Evolutionary conservation across 192 early-diverging fungal genomes (phyloP).

Genomic region (Coemansia sp.): DNA sequence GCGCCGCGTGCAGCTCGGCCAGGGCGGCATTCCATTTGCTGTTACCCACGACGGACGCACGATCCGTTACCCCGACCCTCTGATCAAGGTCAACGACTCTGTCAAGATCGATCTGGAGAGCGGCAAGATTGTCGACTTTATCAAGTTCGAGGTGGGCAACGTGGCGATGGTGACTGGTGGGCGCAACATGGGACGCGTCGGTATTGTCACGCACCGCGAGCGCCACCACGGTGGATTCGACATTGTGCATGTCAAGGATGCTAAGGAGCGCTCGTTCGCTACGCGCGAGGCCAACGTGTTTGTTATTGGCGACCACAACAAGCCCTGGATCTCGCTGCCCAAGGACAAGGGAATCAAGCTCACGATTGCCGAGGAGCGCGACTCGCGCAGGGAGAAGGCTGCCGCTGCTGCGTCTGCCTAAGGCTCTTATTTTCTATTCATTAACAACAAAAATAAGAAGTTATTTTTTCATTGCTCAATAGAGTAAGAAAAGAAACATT

Average conservation of each 20-base stretch:
- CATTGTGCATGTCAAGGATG: conserved; percentile 99
- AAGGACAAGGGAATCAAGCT: conserved; percentile 99
- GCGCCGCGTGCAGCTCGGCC: conserved; percentile 89
- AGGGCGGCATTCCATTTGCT: conserved; percentile 92
- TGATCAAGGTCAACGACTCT: conserved; percentile 99
- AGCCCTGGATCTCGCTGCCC: conserved; percentile 95
- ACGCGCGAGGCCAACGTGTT: conserved; percentile 96
- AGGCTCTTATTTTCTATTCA: conserved; percentile 11
- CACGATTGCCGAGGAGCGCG: conserved; percentile 99
- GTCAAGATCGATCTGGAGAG: conserved; percentile 94
- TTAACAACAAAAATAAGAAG: no score
- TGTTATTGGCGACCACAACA: conserved; percentile 79
- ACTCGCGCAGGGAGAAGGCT: conserved; percentile 75
- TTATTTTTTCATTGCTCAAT: no score
- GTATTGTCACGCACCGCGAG: conserved; percentile 94
- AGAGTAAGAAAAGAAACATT: no score
- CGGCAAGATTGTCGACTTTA: conserved; percentile 86
- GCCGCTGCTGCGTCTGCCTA: conserved; percentile 50
- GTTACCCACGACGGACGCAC: conserved; percentile 99
- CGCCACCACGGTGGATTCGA: conserved; percentile 98
- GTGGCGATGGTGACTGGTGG: conserved; percentile 96
- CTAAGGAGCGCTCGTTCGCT: conserved; percentile 91
- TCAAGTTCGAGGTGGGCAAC: conserved; percentile 99
- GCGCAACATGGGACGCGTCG: conserved; percentile 97
- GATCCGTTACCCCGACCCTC: conserved; percentile 98